phyloP scores from a whole-genome alignment of 805 yeast genomes.

The Lipomyces yamanashiensis region DNA sequence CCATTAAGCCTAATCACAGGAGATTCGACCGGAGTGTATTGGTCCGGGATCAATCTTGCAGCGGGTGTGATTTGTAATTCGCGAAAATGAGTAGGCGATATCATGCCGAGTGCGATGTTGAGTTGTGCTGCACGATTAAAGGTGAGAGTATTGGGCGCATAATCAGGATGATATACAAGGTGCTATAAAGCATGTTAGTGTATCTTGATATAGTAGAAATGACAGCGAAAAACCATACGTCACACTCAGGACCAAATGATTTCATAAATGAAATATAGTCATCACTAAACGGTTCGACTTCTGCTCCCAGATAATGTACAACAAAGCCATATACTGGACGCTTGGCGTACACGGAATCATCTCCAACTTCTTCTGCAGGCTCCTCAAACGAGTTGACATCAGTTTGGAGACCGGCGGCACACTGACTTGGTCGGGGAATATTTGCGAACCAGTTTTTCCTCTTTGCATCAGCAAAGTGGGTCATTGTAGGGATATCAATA shows the following conservation, averaged over 20 bases:
- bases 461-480: conserved; percentile 48
- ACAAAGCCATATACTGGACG: conserved; percentile 50
- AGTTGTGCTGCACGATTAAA: conserved; percentile 58
- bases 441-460: conserved; percentile 28
- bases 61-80: conserved; percentile 4
- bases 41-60: neutral
- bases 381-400: conserved; percentile 33
- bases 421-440: conserved; percentile 36
- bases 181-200: conserved; percentile 48
- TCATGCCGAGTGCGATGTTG: conserved; percentile 38
- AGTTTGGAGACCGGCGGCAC: conserved; percentile 17
- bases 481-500: conserved; percentile 68
- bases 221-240: conserved; percentile 7
- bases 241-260: conserved; percentile 54
- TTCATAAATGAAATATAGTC: conserved; percentile 54
- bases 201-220: neutral
- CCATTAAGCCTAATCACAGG: neutral
- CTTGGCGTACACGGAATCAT: neutral
- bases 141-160: conserved; percentile 65
- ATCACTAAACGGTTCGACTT: conserved; percentile 53
- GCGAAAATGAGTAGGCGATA: conserved; percentile 43
- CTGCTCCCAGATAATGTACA: conserved; percentile 77
- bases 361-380: neutral
- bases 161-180: conserved; percentile 70
- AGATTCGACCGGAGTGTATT: conserved; percentile 10